phyloP scores from a whole-genome alignment of 2,329 filamentous ascomycete genomes.

The Nemania abortiva region DNA sequence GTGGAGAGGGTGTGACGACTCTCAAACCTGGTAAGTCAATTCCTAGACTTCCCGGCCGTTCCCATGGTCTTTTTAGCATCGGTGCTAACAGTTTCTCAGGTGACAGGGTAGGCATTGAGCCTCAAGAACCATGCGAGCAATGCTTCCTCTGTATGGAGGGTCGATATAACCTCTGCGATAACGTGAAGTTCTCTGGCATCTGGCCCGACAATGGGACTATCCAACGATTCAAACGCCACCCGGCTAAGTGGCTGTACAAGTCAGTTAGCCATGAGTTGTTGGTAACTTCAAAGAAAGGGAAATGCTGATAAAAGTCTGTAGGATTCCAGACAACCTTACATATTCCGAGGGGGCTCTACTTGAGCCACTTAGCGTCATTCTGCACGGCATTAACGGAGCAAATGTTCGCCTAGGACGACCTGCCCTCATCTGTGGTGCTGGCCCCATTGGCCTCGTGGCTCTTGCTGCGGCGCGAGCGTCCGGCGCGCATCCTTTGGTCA shows the following conservation, averaged over 20 bases:
- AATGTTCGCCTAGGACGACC: constrained; percentile 66
- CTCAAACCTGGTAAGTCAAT: constrained; percentile 58
- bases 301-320: constrained; percentile 34
- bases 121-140: constrained; percentile 71
- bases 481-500: constrained; percentile 72
- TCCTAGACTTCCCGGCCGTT: not conserved
- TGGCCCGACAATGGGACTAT: constrained; percentile 72
- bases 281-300: not conserved
- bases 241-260: constrained; percentile 70
- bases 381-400: constrained; percentile 69
- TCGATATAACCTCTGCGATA: constrained; percentile 73
- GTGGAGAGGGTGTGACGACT: constrained; percentile 65
- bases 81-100: constrained; percentile 52
- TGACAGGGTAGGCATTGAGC: constrained; percentile 75
- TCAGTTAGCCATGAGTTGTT: constrained; percentile 38
- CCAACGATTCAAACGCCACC: constrained; percentile 71
- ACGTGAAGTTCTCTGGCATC: constrained; percentile 71
- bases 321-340: constrained; percentile 66
- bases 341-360: constrained; percentile 72
- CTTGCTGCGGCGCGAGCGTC: constrained; percentile 69
- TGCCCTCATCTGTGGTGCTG: constrained; percentile 70
- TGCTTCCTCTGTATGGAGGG: constrained; percentile 71
- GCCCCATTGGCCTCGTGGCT: constrained; percentile 72
- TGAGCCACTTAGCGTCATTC: constrained; percentile 72
- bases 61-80: not conserved